Percentiles rank a stretch among this genome's conserved stretches.
Evolutionary conservation across 129 eudicot species (phyloP).

Genomic region (Pseudognaphalium luteoalbum): DNA sequence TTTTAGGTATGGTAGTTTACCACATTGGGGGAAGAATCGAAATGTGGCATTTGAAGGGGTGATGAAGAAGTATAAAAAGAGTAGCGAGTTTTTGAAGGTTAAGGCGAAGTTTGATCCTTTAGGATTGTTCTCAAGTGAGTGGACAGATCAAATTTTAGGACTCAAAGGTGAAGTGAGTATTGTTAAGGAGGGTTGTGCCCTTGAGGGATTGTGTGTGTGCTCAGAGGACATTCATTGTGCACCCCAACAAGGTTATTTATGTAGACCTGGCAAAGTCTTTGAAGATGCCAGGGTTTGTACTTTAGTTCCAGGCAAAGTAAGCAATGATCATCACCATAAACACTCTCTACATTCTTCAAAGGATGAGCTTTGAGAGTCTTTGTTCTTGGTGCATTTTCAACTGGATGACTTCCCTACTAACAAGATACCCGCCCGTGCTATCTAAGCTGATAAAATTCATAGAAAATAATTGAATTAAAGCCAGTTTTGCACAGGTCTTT

Average conservation of each 20-base stretch:
- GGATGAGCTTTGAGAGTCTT: too few relatives aligned
- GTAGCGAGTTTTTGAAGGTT: constrained; percentile 45
- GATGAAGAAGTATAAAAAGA: constrained; percentile 50
- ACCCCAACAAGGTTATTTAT: too few relatives aligned
- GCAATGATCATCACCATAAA: neutral
- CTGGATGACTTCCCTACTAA: too few relatives aligned
- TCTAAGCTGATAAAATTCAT: too few relatives aligned
- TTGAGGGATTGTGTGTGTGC: too few relatives aligned
- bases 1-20: constrained; percentile 70
- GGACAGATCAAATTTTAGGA: constrained; percentile 87
- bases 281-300: constrained; percentile 76
- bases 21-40: constrained; percentile 93
- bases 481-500: too few relatives aligned
- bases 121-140: constrained; percentile 71
- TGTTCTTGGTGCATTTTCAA: too few relatives aligned
- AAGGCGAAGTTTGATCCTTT: constrained; percentile 63
- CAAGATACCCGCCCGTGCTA: too few relatives aligned
- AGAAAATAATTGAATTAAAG: too few relatives aligned
- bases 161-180: constrained; percentile 46
- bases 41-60: constrained; percentile 68
- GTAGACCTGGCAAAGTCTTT: constrained; percentile 54
- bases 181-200: too few relatives aligned
- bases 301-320: neutral
- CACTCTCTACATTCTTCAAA: too few relatives aligned
- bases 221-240: too few relatives aligned